These are phyloP conservation scores for Pleodorina starrii DNA, from an alignment of 139 green algal species.

Conservation along the genomic window DNA sequence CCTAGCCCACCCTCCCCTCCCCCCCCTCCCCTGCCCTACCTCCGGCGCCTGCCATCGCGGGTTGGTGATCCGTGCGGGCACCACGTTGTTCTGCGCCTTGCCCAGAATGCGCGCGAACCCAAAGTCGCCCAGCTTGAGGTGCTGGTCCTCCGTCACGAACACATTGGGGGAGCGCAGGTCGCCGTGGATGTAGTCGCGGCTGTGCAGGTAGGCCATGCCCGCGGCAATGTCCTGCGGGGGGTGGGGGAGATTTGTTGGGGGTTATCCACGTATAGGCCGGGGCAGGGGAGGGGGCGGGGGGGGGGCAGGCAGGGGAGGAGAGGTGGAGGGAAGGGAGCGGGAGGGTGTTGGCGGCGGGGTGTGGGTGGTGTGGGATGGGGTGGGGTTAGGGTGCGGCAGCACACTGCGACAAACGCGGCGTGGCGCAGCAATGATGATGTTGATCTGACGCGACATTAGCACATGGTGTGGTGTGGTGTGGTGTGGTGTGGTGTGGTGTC, in stretches of 20 bases:
- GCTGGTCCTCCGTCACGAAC: conserved; percentile 63
- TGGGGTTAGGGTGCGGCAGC: too few species aligned
- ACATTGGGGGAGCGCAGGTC: conserved; percentile 67
- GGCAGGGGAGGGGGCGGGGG: neutral
- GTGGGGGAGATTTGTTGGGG: too few species aligned
- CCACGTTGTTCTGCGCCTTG: neutral
- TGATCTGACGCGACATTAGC: neutral
- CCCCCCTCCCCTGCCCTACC: neutral
- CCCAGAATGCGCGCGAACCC: conserved; percentile 46
- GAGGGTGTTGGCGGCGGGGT: too few species aligned
- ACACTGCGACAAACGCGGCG: too few species aligned
- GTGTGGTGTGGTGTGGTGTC: too few species aligned
- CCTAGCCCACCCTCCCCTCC: too few species aligned
- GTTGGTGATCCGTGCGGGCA: conserved; percentile 39
- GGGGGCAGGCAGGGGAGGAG: neutral
- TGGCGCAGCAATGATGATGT: too few species aligned
- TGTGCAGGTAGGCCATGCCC: conserved; percentile 87
- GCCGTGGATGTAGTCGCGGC: conserved; percentile 61
- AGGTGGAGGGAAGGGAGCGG: too few species aligned
- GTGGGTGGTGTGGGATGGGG: too few species aligned
- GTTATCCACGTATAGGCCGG: too few species aligned
- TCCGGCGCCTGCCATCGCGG: conserved; percentile 50
- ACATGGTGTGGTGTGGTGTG: too few species aligned
- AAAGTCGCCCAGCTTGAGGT: conserved; percentile 61
- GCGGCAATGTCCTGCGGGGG: conserved; percentile 60